Evolutionary conservation across 495 filamentous ascomycete species (phyloP).

Genomic region (Aspergillus cavernicola): DNA sequence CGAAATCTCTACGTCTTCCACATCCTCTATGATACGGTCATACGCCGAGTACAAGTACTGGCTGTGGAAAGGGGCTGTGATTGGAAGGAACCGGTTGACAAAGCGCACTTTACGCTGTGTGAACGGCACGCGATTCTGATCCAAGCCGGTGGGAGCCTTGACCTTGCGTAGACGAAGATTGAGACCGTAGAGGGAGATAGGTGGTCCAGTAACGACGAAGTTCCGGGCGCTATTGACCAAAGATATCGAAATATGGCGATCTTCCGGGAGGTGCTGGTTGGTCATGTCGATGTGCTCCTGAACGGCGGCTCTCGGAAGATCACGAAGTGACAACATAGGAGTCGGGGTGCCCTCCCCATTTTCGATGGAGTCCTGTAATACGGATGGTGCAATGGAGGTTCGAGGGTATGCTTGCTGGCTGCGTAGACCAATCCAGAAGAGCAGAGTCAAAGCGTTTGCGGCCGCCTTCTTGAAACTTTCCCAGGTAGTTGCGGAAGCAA

Average conservation of each 20-base stretch:
- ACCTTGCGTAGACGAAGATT: conserved; percentile 92
- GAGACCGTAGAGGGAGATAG: conserved; percentile 90
- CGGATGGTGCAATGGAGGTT: conserved; percentile 86
- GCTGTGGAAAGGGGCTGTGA: conserved; percentile 97
- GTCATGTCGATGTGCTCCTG: conserved; percentile 94
- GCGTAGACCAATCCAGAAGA: conserved; percentile 99
- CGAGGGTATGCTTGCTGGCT: conserved; percentile 96
- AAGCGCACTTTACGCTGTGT: conserved; percentile 95
- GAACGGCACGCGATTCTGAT: conserved; percentile 91
- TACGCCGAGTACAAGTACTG: conserved; percentile 80
- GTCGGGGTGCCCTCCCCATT: conserved; percentile 91
- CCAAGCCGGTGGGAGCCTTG: conserved; percentile 92
- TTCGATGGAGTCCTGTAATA: conserved; percentile 91
- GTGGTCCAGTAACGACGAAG: conserved; percentile 93
- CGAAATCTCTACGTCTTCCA: conserved; percentile 73
- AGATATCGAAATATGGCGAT: conserved; percentile 91
- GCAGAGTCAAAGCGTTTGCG: conserved; percentile 75
- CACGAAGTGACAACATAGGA: conserved; percentile 96
- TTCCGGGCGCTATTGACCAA: conserved; percentile 95
- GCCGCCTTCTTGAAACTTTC: conserved; percentile 78
- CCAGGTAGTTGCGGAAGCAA: conserved; percentile 84
- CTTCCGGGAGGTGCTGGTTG: conserved; percentile 88
- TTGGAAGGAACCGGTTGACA: conserved; percentile 94
- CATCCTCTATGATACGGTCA: conserved; percentile 75
- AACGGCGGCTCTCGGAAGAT: conserved; percentile 77